Base-by-base conservation (phyloP, 768 basidiomycete genomes). In the Suillus brevipes region DNA sequence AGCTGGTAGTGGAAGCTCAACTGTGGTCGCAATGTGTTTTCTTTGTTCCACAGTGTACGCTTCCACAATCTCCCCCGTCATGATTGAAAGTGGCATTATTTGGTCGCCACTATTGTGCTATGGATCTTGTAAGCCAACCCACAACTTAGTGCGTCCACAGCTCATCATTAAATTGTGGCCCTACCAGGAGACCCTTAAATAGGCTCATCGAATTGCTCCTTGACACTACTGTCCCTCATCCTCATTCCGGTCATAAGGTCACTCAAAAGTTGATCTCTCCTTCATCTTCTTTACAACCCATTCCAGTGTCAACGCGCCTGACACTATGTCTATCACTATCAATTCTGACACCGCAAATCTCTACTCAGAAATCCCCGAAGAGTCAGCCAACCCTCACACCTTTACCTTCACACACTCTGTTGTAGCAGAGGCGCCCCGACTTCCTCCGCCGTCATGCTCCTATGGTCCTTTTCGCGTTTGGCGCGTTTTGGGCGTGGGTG, bases 391-490 rank as follows among this genome's bases (percentile, higher is more conserved):
- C n/a, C 45, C 10, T 47, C 8, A n/a, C 20, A 9, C 20, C 20
- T n/a, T 10, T 9, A 45, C 43, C n/a, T 37, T 23, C n/a, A 9
- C 4, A 34, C 7, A n/a, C 45, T 10, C 43, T 10, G 10, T 10
- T 18, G 2, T 2, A 18, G 9, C n/a, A n/a, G 50, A 16, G 25
- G 45, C 4, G 4, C 4, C 10, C 1, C n/a, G 1, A 23, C 16
- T 20, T 9, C 4, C 14, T 8, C 42, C 43, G 10, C 3, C 31
- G 36, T 13, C 23, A 31, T 7, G 12, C 12, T 2, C 72, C 1
- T 6, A 57, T 16, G 75, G 76, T 5, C 75, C 74, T 16, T 76
- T 75, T 58, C 69, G 67, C 43, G 53, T 77, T 36, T 8, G 69
- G 13, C 16, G 58, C 6, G 56, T 64, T 20, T 0, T 75, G 20